Base-by-base conservation (phyloP, 2,329 filamentous ascomycete genomes). In the Aspergillus viridinutans region DNA sequence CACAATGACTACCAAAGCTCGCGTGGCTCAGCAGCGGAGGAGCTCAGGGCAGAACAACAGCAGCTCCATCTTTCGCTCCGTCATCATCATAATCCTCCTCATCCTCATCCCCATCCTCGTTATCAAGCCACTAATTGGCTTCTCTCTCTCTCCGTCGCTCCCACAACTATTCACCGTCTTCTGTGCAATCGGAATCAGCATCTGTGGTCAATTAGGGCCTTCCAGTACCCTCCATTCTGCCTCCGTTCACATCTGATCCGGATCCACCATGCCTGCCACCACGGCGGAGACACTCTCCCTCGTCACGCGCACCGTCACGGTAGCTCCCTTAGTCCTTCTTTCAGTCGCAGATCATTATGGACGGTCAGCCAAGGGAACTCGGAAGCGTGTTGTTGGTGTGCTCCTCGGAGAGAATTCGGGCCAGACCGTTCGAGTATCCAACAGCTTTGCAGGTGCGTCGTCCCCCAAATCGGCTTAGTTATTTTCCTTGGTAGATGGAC, bases 301-400 rank as follows among this genome's bases (percentile, higher is more conserved):
- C 74, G 92, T 97, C 75, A 93, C 88, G 70, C 88, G 91, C 77
- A 96, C 89, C 78, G 94, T 99, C 77, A 96, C 93, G 66, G 93
- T 99, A 77, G 94, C 94, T 70, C 94, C 94, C 68, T 87, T 99
- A 74, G 94, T 99, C 70, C 90, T 99, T 67, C 90, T 99, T 71
- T 97, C 93, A 64, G 92, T 89, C 67, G 94, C 96, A 83, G 94
- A 99, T 81, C 94, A 99, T 80, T 99, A 96, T 81, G 95, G 95
- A 74, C 90, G 94, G 64, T 90, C 90, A 65, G 90, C 89, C 68
- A 96, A 94, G 77, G 92, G 90, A 72, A 91, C 90, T 67, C 88
- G 89, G 74, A 86, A 86, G 81, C 86, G 94, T 72, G 94, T 97
- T 40, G 93, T 99, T 38, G 94, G 94, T 70, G 94, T 97, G 50